Evolutionary conservation across 2,329 filamentous ascomycete species (phyloP), one percentile per base, ranked within the genome.

Genomic region (Nakataea oryzae): DNA sequence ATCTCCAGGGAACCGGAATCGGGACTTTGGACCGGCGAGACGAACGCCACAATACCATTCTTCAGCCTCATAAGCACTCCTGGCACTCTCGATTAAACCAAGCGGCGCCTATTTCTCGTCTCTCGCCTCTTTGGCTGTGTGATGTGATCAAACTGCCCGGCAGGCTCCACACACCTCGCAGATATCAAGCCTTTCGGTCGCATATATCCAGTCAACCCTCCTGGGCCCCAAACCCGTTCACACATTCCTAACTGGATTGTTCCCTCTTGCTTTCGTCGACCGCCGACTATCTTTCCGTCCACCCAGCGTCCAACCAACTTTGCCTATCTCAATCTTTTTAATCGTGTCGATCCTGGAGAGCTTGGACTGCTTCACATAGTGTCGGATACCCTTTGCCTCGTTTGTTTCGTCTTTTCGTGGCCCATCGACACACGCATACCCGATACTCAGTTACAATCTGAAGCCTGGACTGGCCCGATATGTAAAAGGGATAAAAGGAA

Each of bases 321-420:
- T 59, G 13, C 57, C 47, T 54, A 12, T 30, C n/a, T 57, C 60
- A 50, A 13, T 29, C 30, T 50, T 63, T 62, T 59, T 62, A 54
- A 58, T 30, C 50, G 3, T 30, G 8, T 27, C 55, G 13, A 11
- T 58, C 26, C 57, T 55, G 57, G 59, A 60, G 60, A 59, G 62
- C 64, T n/a, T 64, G 63, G 63, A n/a, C 64, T 65, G 61, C 58
- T 50, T 50, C 3, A 9, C 41, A 17, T 9, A 17, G 41, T 24
- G 21, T n/a, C 41, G 8, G 3, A 9, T n/a, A 13, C 2, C 21
- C 7, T 50, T 17, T n/a, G 17, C 21, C 21, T 47, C 41, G 41
- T 24, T 50, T 9, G 41, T n/a, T n/a, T 41, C 17, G 17, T n/a
- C 41, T 50, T n/a, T 11, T 2, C 41, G 17, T 50, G 6, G 1